These are phyloP conservation scores for Cystobasidium tubakii DNA, from an alignment of 768 basidiomycete genomes.

Conservation along the genomic window DNA sequence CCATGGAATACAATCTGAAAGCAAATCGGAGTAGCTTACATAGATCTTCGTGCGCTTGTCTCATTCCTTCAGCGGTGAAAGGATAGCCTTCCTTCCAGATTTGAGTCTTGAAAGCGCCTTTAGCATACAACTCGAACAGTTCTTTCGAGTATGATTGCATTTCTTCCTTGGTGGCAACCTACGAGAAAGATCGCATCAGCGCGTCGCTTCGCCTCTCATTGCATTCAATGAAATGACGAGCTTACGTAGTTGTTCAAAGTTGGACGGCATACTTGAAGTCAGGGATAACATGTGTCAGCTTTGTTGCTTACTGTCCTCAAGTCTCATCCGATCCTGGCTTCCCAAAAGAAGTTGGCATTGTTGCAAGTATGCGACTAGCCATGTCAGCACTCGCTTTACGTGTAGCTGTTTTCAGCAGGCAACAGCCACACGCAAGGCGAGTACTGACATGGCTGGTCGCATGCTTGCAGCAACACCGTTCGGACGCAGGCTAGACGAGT, in stretches of 20 bases:
- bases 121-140: slow-evolving; percentile 61
- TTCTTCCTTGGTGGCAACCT: slow-evolving; percentile 63
- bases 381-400: too few relatives aligned
- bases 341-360: too few relatives aligned
- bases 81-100: slow-evolving; percentile 61
- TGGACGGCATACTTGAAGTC: slow-evolving; percentile 41
- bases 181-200: slow-evolving; percentile 18
- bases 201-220: too few relatives aligned
- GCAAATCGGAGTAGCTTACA: slow-evolving; percentile 42
- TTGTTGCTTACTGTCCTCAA: too few relatives aligned
- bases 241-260: slow-evolving; percentile 66
- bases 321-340: too few relatives aligned
- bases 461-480: too few relatives aligned
- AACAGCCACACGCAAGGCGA: too few relatives aligned
- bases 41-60: slow-evolving; percentile 71
- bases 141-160: slow-evolving; percentile 60
- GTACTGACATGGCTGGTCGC: too few relatives aligned
- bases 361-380: too few relatives aligned
- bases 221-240: too few relatives aligned
- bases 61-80: slow-evolving; percentile 73
- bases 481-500: too few relatives aligned
- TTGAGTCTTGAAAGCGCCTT: slow-evolving; percentile 63
- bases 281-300: neutral
- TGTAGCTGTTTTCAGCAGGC: too few relatives aligned
- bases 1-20: neutral